Base-by-base conservation (phyloP, 1,284 basidiomycete species). In the Sphagnurus paluster region DNA sequence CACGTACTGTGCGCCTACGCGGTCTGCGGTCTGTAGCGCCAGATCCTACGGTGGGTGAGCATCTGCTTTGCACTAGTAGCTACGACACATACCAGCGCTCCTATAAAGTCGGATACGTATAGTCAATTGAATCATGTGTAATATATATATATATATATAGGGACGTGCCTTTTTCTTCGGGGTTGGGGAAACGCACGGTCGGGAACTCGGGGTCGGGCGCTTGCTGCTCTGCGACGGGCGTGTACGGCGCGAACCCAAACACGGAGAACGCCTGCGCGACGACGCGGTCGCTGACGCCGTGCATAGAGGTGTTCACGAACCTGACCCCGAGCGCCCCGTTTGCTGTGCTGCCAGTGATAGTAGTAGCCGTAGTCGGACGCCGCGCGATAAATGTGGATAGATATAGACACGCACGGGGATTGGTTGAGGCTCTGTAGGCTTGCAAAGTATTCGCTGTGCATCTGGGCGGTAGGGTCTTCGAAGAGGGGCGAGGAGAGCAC, bases 231-330 rank as follows among this genome's bases (percentile, higher is more conserved):
- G 62, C 56, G 4, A 90, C 86, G 6, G 83, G 74, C 5, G 74
- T 69, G 58, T 80, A 84, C 1, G 77, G 70, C 11, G 72, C 56
- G 46, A 90, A 80, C 5, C 80, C 80, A 50, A 81, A 82, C 2
- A 66, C 50, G 33, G 69, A 61, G 51, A 93, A 87, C 0, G 80
- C 84, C 44, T 69, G 64, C 6, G 63, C 65, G 33, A 81, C 73
- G 53, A 86, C 84, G 3, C 70, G 64, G 61, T 90, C 76, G 50
- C 88, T 82, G 36, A 93, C 91, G 0, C 90, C 90, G 56, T 93
- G 90, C 86, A 93, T 84, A 0, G 90, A 87, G 0, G 91, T 93
- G 59, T 90, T 91, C 20, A 90, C 84, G 55, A 93, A 84, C 47
- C 68, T 74, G 48, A 80, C 43, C 1, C 57, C 19, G 8, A 51